A percentile compares a stretch with the other conserved stretches of the same genome.
These are phyloP conservation scores for Durotheca rogersii DNA, from an alignment of 495 filamentous ascomycete species.

Conservation along the genomic window DNA sequence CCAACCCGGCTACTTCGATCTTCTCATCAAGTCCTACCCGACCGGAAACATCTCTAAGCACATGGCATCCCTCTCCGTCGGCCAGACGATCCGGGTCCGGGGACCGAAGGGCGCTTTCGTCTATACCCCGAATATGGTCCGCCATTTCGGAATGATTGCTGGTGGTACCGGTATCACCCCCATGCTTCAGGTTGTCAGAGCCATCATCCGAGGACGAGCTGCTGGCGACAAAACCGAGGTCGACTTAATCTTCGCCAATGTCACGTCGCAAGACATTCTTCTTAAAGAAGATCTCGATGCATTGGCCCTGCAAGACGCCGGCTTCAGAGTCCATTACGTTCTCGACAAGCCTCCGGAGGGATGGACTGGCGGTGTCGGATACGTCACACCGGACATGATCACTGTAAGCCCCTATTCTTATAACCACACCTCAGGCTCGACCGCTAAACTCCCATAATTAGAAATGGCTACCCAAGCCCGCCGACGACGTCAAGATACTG, in stretches of 20 bases:
- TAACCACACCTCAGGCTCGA: neutral
- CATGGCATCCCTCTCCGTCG: conserved; percentile 76
- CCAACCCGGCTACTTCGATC: conserved; percentile 90
- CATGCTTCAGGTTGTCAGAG: conserved; percentile 93
- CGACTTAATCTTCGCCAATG: conserved; percentile 94
- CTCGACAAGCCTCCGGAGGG: conserved; percentile 91
- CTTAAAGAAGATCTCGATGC: conserved; percentile 86
- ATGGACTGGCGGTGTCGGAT: conserved; percentile 89
- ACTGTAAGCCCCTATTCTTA: conserved; percentile 57
- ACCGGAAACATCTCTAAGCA: conserved; percentile 94
- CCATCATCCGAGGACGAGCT: conserved; percentile 79
- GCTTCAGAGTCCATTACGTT: conserved; percentile 87
- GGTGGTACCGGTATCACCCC: conserved; percentile 97
- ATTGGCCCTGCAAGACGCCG: conserved; percentile 70
- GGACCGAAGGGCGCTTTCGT: conserved; percentile 97
- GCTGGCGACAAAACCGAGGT: conserved; percentile 83
- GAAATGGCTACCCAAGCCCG: conserved; percentile 80
- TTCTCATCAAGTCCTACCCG: conserved; percentile 96
- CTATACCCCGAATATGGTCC: conserved; percentile 91
- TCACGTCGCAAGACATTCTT: conserved; percentile 88
- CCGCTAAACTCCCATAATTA: conserved; percentile 21
- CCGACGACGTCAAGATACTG: conserved; percentile 88
- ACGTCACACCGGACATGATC: conserved; percentile 94
- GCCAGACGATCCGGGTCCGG: conserved; percentile 82
- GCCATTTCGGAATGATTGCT: conserved; percentile 95